A percentile compares a stretch with the other conserved stretches of the same genome.
phyloP scores from a whole-genome alignment of 108 stramenopile species.

The Cyclotella kingstonii region DNA sequence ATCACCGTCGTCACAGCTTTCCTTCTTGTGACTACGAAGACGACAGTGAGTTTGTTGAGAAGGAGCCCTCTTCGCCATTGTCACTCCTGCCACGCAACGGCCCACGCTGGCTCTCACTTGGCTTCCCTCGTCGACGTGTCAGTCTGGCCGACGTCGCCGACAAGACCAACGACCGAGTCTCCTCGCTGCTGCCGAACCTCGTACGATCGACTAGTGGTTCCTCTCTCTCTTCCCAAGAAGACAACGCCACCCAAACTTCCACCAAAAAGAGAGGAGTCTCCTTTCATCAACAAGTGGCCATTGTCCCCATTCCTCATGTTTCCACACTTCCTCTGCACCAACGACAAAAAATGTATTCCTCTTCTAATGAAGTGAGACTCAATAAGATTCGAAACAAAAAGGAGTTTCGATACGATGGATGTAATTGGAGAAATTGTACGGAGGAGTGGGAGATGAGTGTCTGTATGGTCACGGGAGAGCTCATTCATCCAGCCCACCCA shows the following conservation, averaged over 20 bases:
- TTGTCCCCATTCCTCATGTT: constrained; percentile 30
- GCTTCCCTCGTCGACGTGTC: too few relatives aligned
- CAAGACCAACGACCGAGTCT: too few relatives aligned
- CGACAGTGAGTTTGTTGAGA: too few relatives aligned
- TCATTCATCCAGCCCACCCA: constrained; percentile 32
- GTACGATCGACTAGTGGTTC: constrained; percentile 11
- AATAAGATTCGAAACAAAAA: constrained; percentile 37
- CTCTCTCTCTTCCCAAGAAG: constrained; percentile 14
- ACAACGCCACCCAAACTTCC: constrained; percentile 7
- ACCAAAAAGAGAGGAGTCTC: constrained; percentile 24
- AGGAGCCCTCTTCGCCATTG: too few relatives aligned
- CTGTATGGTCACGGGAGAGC: constrained; percentile 30
- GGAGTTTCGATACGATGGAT: constrained; percentile 33
- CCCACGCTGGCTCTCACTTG: too few relatives aligned
- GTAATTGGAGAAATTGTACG: constrained; percentile 37
- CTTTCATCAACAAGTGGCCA: constrained; percentile 18
- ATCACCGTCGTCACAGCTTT: neutral
- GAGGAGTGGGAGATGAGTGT: constrained; percentile 47
- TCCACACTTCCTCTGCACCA: constrained; percentile 16
- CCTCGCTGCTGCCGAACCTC: constrained; percentile 16
- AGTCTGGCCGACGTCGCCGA: too few relatives aligned
- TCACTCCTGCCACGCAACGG: too few relatives aligned
- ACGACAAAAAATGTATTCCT: constrained; percentile 28
- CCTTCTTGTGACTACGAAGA: too few relatives aligned
- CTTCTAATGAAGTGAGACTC: constrained; percentile 19